Percentiles rank a stretch among this genome's conserved stretches.
Conservation (phyloP, 2,329 filamentous ascomycete species). For the Cladophialophora psammophila region DNA sequence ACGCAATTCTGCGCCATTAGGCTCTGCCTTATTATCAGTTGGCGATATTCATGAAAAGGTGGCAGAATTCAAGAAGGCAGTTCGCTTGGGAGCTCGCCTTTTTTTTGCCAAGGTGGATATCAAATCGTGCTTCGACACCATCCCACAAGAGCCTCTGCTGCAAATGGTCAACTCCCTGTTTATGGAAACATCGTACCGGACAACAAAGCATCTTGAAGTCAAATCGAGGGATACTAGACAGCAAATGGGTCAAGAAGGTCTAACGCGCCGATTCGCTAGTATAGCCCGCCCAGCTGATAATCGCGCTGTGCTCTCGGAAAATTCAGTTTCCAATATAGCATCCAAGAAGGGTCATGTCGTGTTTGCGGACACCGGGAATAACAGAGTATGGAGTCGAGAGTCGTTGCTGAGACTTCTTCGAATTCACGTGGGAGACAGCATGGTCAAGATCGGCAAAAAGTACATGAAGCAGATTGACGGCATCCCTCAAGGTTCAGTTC, state of each 20-base stretch:
- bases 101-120: slow-evolving; percentile 96
- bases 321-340: slow-evolving; percentile 42
- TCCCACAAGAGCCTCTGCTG: slow-evolving; percentile 80
- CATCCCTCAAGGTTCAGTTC: slow-evolving; percentile 90
- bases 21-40: slow-evolving; percentile 80
- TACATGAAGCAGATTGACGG: slow-evolving; percentile 86
- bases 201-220: slow-evolving; percentile 75
- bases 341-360: slow-evolving; percentile 66
- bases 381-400: slow-evolving; percentile 63
- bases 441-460: slow-evolving; percentile 87
- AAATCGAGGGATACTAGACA: slow-evolving; percentile 20
- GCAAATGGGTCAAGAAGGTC: neutral
- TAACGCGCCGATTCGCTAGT: slow-evolving; percentile 36
- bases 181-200: slow-evolving; percentile 69
- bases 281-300: slow-evolving; percentile 35
- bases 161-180: slow-evolving; percentile 66
- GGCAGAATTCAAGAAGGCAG: slow-evolving; percentile 68
- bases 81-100: slow-evolving; percentile 57
- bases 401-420: slow-evolving; percentile 73
- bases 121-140: slow-evolving; percentile 90
- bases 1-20: slow-evolving; percentile 67
- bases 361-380: slow-evolving; percentile 74
- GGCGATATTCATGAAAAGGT: slow-evolving; percentile 79
- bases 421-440: slow-evolving; percentile 82
- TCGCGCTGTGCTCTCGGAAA: slow-evolving; percentile 23